Percentiles rank a stretch among this genome's conserved stretches.
phyloP scores from a whole-genome alignment of 2,329 filamentous ascomycete genomes.

The Aspergillus glaucus region DNA sequence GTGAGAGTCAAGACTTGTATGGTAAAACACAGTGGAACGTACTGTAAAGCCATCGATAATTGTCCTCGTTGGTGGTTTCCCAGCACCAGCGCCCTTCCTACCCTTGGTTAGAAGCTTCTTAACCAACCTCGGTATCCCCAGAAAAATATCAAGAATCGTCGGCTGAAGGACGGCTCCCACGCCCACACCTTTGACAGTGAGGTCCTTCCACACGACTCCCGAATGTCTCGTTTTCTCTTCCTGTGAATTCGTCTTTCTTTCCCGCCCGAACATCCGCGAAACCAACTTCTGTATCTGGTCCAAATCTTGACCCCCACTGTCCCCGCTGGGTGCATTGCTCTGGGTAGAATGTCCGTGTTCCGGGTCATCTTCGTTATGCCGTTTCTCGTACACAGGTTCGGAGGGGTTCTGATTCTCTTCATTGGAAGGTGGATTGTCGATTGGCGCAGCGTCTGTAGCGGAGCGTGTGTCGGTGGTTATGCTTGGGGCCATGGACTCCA shows the following conservation, averaged over 20 bases:
- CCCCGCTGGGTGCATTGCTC: conserved; percentile 16
- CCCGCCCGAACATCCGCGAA: conserved; percentile 64
- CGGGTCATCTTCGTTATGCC: conserved; percentile 12
- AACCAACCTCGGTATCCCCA: conserved; percentile 43
- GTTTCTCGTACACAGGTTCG: background rate
- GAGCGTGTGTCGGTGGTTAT: too few relatives aligned
- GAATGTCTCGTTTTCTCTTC: conserved; percentile 64
- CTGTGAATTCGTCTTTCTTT: conserved; percentile 59
- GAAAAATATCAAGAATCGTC: conserved; percentile 51
- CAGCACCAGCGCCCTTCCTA: conserved; percentile 20
- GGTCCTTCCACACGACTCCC: conserved; percentile 62
- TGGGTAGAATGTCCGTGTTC: conserved; percentile 19
- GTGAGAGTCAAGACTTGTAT: background rate
- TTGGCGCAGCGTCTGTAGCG: conserved; percentile 1
- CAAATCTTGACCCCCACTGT: conserved; percentile 21
- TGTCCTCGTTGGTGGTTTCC: conserved; percentile 52
- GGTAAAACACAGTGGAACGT: background rate
- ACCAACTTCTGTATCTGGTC: conserved; percentile 44
- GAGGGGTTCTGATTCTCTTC: background rate
- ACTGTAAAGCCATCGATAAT: conserved; percentile 59
- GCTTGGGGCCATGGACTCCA: too few relatives aligned
- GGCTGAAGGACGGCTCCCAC: conserved; percentile 57
- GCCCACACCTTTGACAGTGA: conserved; percentile 65
- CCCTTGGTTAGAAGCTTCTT: conserved; percentile 38
- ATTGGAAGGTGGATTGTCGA: conserved; percentile 6